A percentile compares a stretch with the other conserved stretches of the same genome.
These are phyloP conservation scores for Aspergillus fumigatiaffinis DNA, from an alignment of 2,329 filamentous ascomycete genomes.

Conservation along the genomic window DNA sequence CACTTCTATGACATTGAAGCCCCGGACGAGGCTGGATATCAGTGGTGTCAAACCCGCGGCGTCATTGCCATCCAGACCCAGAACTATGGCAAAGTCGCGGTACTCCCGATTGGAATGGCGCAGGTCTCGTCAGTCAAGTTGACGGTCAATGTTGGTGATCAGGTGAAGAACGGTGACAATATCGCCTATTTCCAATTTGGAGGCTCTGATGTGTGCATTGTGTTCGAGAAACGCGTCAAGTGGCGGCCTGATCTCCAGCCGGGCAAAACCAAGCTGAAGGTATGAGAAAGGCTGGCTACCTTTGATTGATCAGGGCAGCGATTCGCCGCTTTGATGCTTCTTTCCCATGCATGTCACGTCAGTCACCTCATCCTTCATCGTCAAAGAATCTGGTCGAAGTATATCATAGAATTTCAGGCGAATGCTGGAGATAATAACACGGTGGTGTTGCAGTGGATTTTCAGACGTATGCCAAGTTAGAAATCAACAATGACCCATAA, in stretches of 20 bases:
- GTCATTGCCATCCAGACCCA: conserved; percentile 38
- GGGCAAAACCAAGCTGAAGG: conserved; percentile 6
- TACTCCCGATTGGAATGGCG: conserved; percentile 46
- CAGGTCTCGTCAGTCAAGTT: conserved; percentile 41
- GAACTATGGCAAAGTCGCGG: conserved; percentile 35
- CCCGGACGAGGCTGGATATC: conserved; percentile 37
- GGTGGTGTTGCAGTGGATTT: too few species aligned
- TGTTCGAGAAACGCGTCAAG: conserved; percentile 32
- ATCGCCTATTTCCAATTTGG: conserved; percentile 44
- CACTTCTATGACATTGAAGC: conserved; percentile 18
- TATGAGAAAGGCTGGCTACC: conserved; percentile 3
- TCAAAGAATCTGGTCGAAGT: too few species aligned
- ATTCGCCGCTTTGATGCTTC: too few species aligned
- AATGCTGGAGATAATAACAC: too few species aligned
- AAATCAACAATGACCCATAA: too few species aligned
- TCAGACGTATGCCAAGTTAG: too few species aligned
- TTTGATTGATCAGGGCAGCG: not conserved
- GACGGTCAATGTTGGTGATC: conserved; percentile 15
- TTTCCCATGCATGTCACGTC: too few species aligned
- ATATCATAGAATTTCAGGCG: too few species aligned
- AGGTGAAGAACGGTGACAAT: conserved; percentile 40
- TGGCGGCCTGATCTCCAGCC: not conserved
- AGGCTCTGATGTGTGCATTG: conserved; percentile 40
- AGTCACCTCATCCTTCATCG: too few species aligned
- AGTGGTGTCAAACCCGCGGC: conserved; percentile 40